Conservation (phyloP, 352 stramenopile genomes). For the Phytopythium aichiense region DNA sequence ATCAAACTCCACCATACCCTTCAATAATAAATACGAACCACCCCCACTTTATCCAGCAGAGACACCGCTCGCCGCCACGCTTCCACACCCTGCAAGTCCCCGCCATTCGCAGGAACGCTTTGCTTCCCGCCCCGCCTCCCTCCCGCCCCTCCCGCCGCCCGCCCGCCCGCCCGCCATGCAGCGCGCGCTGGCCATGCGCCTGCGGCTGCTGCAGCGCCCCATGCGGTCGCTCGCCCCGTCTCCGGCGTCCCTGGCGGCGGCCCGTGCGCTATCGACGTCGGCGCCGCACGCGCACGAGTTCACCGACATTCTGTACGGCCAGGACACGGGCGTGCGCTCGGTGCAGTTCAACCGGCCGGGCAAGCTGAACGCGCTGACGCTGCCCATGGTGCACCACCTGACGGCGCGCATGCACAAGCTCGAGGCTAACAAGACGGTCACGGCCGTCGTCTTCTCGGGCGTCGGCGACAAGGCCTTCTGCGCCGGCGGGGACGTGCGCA, state of each 20-base stretch:
- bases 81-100: not conserved
- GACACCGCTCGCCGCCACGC: too few species aligned
- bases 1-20: too few species aligned
- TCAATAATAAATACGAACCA: too few species aligned
- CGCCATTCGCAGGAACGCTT: too few species aligned
- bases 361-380: constrained; percentile 89
- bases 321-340: constrained; percentile 73
- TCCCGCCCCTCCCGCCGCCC: too few species aligned
- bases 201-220: constrained; percentile 61
- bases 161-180: constrained; percentile 20
- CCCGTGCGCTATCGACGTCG: constrained; percentile 32
- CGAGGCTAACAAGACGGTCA: constrained; percentile 72
- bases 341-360: constrained; percentile 91
- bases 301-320: constrained; percentile 65
- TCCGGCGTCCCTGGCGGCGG: too few species aligned
- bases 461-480: constrained; percentile 90
- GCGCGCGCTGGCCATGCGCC: constrained; percentile 40
- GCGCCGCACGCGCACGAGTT: constrained; percentile 37
- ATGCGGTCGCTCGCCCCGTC: constrained; percentile 12
- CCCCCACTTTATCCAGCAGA: too few species aligned
- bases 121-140: not conserved
- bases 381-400: constrained; percentile 90
- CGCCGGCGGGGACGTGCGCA: constrained; percentile 93
- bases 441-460: constrained; percentile 81
- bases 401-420: constrained; percentile 84